These are phyloP conservation scores for Ciborinia camelliae DNA, from an alignment of 2,329 filamentous ascomycete genomes.

Conservation along the genomic window DNA sequence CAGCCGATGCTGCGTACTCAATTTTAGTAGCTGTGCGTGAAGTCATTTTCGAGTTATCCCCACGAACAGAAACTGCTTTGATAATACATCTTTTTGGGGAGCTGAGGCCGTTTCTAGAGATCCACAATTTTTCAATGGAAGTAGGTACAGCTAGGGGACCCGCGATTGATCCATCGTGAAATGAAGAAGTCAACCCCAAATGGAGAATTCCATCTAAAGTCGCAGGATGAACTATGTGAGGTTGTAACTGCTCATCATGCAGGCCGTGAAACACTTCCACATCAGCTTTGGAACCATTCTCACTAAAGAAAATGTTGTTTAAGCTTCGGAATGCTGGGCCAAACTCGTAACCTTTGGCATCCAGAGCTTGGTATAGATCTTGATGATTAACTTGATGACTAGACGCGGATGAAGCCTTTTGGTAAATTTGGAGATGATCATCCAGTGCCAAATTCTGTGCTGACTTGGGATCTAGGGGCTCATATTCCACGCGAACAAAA, in stretches of 20 bases:
- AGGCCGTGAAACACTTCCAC: conserved; percentile 19
- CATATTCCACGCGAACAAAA: background rate
- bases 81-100: background rate
- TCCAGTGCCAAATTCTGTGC: background rate
- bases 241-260: conserved; percentile 19
- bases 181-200: conserved; percentile 8
- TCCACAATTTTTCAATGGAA: background rate
- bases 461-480: background rate
- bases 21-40: background rate
- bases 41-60: background rate
- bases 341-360: conserved; percentile 40
- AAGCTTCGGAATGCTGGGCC: conserved; percentile 44
- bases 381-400: background rate
- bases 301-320: conserved; percentile 4
- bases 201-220: conserved; percentile 40
- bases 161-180: conserved; percentile 23
- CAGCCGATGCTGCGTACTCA: background rate
- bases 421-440: background rate
- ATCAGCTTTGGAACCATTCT: conserved; percentile 24
- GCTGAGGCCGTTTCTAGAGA: background rate
- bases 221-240: conserved; percentile 39
- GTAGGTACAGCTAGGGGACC: conserved; percentile 23
- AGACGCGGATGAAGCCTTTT: background rate
- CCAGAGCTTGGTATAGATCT: background rate
- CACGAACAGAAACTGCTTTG: background rate